Conservation (phyloP, 305 asterid species). For the Coffea humblotiana region DNA sequence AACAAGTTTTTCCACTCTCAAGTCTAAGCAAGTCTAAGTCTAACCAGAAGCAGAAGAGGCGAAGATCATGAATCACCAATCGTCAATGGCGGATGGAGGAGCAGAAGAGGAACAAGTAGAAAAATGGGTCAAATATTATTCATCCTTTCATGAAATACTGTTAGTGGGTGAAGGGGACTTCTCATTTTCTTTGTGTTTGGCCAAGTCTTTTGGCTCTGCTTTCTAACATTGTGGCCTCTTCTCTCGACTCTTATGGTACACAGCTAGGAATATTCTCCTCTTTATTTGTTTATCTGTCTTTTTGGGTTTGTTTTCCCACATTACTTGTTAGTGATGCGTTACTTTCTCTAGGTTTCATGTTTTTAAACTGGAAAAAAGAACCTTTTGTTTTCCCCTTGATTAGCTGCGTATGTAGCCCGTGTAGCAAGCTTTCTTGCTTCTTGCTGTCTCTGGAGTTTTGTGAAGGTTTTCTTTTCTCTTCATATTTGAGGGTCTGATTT, state of each 20-base stretch:
- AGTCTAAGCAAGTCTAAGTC: too few relatives aligned
- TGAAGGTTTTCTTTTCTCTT: not conserved
- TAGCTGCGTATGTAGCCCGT: too few relatives aligned
- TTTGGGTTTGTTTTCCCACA: too few relatives aligned
- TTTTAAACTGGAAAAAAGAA: too few relatives aligned
- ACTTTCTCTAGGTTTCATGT: too few relatives aligned
- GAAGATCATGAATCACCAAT: too few relatives aligned
- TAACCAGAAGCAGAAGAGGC: too few relatives aligned
- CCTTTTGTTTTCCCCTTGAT: too few relatives aligned
- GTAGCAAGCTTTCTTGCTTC: too few relatives aligned
- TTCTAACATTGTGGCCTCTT: conserved; percentile 53
- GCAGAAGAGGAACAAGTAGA: conserved; percentile 9
- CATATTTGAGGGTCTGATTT: not conserved
- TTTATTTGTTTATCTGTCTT: not conserved
- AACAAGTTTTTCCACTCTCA: too few relatives aligned
- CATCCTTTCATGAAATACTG: conserved; percentile 43
- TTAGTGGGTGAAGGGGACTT: conserved; percentile 75
- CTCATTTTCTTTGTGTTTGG: conserved; percentile 54
- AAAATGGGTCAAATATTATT: conserved; percentile 44
- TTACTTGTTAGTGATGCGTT: too few relatives aligned
- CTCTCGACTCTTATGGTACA: conserved; percentile 50
- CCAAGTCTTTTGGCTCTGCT: conserved; percentile 41
- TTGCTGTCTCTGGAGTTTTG: too few relatives aligned
- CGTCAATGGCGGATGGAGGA: not conserved
- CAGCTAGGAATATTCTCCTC: not conserved